Evolutionary conservation across 257 asterid species (phyloP), one percentile per base, ranked within the genome.

Genomic region (Nicotiana noctiflora): DNA sequence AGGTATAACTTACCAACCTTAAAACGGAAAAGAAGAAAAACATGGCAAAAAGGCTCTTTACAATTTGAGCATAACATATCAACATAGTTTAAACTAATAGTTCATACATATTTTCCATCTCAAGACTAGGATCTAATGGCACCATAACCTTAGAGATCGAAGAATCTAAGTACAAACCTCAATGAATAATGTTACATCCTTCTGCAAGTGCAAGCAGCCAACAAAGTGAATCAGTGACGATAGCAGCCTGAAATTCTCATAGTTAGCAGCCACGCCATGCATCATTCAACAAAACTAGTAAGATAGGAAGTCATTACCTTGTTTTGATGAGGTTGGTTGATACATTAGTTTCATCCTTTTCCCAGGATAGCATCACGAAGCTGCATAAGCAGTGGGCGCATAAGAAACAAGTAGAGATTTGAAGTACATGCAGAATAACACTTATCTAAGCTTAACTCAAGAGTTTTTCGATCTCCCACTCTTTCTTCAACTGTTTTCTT

Each of bases 321-420:
- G 87, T 82, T 63, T 82, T 60, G 67, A 84, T 75, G 53, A 82
- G 82, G 80, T 80, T 84, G 68, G 86, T 83, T 79, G 84, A 84
- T 61, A 81, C 64, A 37, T 60, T 56, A 75, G 67, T 83, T 81
- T 84, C 85, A 82, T 81, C 87, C 81, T 77, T 76, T 57, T 3
- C 80, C 84, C 84, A 40, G 51, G 89, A 85, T 81, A 91, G 82
- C 90, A 86, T 88, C 94, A 90, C 57, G 79, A 87, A 87, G 87
- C 97, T 91, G 85, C 84, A 81, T 37, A 78, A 83, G 40, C 40
- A 62, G 59, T 79, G 77, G 66, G 63, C 72, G 75, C 19, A 82
- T 81, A 34, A 89, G 84, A 83, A 77, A 34, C 32, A 12, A 2
- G 21, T 68, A 29, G 57, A 32, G 63, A 75, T 4, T 78, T 67